Evolutionary conservation across 495 filamentous ascomycete genomes (phyloP), one percentile per base, ranked within the genome.

Genomic region (Trichoderma erinaceum): DNA sequence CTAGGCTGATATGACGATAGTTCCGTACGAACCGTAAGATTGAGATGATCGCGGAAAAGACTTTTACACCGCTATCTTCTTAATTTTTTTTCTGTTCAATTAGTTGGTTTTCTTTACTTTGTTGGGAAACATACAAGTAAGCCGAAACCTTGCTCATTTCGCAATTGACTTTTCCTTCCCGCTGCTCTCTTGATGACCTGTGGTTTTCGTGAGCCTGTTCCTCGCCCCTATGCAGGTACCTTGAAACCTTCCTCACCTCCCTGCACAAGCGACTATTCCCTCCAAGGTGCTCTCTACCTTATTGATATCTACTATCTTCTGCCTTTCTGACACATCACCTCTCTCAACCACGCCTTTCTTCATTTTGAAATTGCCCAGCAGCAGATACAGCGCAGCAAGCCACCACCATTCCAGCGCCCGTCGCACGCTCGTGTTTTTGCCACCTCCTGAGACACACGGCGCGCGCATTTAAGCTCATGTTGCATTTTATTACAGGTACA

Each of bases 91-190:
- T 43, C 5, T 18, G 6, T 1, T 46, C 29, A 29, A 29, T 46
- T 16, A 11, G 12, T 16, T 46, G 6, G 43, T 46, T 46, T 16
- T 46, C 12, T 46, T 46, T 46, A 4, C 12, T 16, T 46, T 46
- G 43, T 46, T 46, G 43, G 7, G 43, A 46, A 46, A 46, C 43
- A 48, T 48, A n/a, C 44, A 38, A 38, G 5, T 38, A 38, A 38
- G 35, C 35, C 8, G 8, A 38, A 7, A 7, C 35, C 35, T 38
- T 38, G 35, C 35, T 38, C 35, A 10, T 38, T 38, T 38, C 12
- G 56, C 56, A 61, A 61, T 61, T 61, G 56, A 61, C 56, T 61
- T 61, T 56, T 56, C 13, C 44, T 56, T 56, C 50, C 27, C 56
- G 27, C 27, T 32, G 6, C 50, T 23, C 50, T 23, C 50, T 25